Evolutionary conservation across 768 basidiomycete genomes (phyloP).

Genomic region (Hericium alpestre): DNA sequence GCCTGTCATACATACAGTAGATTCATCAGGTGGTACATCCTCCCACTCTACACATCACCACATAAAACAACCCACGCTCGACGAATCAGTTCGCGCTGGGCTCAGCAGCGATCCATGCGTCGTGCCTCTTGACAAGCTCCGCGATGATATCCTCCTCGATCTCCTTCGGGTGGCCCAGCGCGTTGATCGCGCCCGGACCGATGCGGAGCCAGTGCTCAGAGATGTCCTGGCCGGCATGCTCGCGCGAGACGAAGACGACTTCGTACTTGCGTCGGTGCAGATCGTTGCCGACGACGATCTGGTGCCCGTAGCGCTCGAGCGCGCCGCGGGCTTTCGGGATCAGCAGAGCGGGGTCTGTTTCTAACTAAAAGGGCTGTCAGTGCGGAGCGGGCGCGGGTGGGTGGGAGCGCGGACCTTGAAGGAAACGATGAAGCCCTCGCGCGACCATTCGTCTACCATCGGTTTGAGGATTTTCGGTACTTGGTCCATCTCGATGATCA

Average conservation of each 20-base stretch:
- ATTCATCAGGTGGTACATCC: too few relatives aligned
- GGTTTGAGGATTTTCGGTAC: conserved; percentile 94
- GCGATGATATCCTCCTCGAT: conserved; percentile 88
- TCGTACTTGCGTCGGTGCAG: conserved; percentile 85
- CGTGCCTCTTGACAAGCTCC: conserved; percentile 68
- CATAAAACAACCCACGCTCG: too few relatives aligned
- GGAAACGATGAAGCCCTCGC: conserved; percentile 84
- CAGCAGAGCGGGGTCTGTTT: conserved; percentile 76
- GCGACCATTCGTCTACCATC: conserved; percentile 89
- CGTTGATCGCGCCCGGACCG: conserved; percentile 26
- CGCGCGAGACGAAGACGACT: conserved; percentile 79
- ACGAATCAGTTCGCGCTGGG: background rate
- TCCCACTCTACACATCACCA: too few relatives aligned
- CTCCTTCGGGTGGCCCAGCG: conserved; percentile 39
- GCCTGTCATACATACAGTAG: too few relatives aligned
- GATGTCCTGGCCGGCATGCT: conserved; percentile 24
- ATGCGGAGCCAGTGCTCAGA: conserved; percentile 59
- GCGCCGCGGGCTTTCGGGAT: conserved; percentile 86
- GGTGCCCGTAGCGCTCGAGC: conserved; percentile 90
- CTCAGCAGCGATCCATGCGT: conserved; percentile 44
- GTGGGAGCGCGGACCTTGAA: conserved; percentile 64
- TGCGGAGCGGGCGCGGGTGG: background rate
- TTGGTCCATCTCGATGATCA: conserved; percentile 97
- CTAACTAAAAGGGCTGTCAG: conserved; percentile 72
- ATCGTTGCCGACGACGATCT: conserved; percentile 94